These are phyloP conservation scores for Mycena capillaripes DNA, from an alignment of 768 basidiomycete species.

Conservation along the genomic window DNA sequence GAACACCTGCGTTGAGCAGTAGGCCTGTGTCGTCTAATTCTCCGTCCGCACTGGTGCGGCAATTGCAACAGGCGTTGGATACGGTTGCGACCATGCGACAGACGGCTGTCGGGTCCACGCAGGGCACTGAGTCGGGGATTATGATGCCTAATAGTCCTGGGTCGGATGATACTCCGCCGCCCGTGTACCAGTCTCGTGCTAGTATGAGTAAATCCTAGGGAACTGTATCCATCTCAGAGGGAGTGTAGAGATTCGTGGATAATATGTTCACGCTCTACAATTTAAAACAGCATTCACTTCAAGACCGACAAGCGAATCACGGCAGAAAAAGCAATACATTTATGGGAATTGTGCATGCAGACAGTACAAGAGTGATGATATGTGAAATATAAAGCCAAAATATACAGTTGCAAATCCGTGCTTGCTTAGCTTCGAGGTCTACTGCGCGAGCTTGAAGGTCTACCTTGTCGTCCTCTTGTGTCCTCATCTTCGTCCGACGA, in stretches of 20 bases:
- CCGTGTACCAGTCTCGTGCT: slow-evolving; percentile 4
- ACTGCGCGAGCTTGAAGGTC: neutral
- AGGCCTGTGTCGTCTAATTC: neutral
- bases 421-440: neutral
- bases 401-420: too few relatives aligned
- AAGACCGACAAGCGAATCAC: neutral
- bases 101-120: neutral
- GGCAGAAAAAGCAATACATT: slow-evolving; percentile 10
- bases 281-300: neutral
- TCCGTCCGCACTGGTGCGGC: slow-evolving; percentile 1
- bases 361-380: slow-evolving; percentile 28
- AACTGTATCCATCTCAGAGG: neutral
- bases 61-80: slow-evolving; percentile 10
- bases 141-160: neutral
- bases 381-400: slow-evolving; percentile 24
- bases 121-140: neutral
- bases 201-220: neutral
- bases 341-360: slow-evolving; percentile 7
- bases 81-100: slow-evolving; percentile 5
- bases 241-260: neutral
- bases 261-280: too few relatives aligned
- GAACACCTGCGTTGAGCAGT: neutral
- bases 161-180: slow-evolving; percentile 6
- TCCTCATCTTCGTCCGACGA: slow-evolving; percentile 13
- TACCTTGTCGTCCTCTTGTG: slow-evolving; percentile 13